Evolutionary conservation across 2,329 filamentous ascomycete species (phyloP), one percentile per base, ranked within the genome.

Genomic region (Sclerotinia trifoliorum): DNA sequence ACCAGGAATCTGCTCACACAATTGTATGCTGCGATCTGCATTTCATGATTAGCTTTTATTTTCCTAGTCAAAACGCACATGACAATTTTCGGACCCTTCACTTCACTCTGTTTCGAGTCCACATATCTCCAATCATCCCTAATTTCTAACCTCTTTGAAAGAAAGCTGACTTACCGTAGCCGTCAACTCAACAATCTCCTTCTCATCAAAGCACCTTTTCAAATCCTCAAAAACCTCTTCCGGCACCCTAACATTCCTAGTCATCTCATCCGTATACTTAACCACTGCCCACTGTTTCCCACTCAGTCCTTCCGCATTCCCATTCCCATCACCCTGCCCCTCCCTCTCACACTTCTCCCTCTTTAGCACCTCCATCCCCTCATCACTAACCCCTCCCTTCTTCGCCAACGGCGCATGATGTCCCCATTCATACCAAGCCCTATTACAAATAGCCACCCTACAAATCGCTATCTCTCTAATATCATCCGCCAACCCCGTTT

Each of bases 1-100:
- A 96, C 92, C 73, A 96, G 78, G 74, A 96, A 94, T 42, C 92
- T 85, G 78, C 90, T 93, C 21, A 96, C 92, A 76, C 91, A 94
- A 77, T 96, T 96, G 78, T 96, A 96, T 66, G 86, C 88, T 17
- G 90, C 91, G 72, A 92, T 85, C 76, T 77, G 65, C 66, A 56
- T 24, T 62, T 29, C 48, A 35, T 24, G 6, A 26, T 67, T 63
- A 63, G 56, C 32, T 35, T 54, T 42, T 24, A 8, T 24, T 49
- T 19, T 32, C 55, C 46, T 17, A 21, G 44, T 56, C 13, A 58
- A 52, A 6, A 64, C 17, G 44, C 60, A 55, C 52, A 11, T 56
- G 21, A 69, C 48, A 55, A 35, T 42, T 57, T 29, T 29, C 49
- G 26, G 42, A 35, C 60, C 29, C 8, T 1, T 13, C 26, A 24